These are phyloP conservation scores for Solanum gracilifrons DNA, from an alignment of 257 asterid species.

Conservation along the genomic window DNA sequence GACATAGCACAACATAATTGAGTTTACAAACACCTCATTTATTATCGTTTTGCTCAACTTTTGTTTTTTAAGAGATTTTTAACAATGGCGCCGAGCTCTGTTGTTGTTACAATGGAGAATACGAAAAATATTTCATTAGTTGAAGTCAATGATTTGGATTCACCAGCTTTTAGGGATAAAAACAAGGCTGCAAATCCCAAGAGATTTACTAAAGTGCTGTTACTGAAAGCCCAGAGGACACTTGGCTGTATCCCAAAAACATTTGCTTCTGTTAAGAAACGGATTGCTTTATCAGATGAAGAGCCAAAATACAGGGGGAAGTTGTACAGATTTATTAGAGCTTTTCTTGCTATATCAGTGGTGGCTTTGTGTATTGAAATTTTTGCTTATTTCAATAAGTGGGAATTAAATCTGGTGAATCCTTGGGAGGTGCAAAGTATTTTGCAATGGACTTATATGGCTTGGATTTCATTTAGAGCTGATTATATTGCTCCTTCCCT, in stretches of 20 bases:
- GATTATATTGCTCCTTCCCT: constrained; percentile 64
- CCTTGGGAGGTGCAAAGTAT: constrained; percentile 70
- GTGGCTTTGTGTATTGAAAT: constrained; percentile 49
- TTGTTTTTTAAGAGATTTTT: not conserved
- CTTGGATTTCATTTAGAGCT: constrained; percentile 62
- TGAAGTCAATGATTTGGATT: constrained; percentile 25
- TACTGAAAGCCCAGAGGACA: constrained; percentile 52
- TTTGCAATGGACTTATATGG: constrained; percentile 55
- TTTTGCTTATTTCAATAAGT: constrained; percentile 53
- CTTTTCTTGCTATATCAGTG: constrained; percentile 57
- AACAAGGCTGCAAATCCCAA: constrained; percentile 49
- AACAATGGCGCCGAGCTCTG: constrained; percentile 70
- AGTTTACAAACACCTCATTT: not conserved
- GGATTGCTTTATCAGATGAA: constrained; percentile 70
- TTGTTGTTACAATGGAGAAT: constrained; percentile 61
- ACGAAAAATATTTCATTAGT: constrained; percentile 40
- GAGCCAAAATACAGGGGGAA: constrained; percentile 59
- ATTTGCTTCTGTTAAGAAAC: constrained; percentile 44
- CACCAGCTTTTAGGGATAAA: constrained; percentile 45
- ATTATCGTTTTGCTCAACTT: constrained; percentile 8
- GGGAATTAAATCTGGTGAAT: constrained; percentile 57
- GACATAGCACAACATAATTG: not conserved
- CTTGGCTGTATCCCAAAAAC: constrained; percentile 43
- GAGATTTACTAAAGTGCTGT: constrained; percentile 55
- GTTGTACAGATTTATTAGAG: constrained; percentile 56